These are phyloP conservation scores for Carex sylvatica DNA, from an alignment of 202 grass and related monocot genomes.

Conservation along the genomic window DNA sequence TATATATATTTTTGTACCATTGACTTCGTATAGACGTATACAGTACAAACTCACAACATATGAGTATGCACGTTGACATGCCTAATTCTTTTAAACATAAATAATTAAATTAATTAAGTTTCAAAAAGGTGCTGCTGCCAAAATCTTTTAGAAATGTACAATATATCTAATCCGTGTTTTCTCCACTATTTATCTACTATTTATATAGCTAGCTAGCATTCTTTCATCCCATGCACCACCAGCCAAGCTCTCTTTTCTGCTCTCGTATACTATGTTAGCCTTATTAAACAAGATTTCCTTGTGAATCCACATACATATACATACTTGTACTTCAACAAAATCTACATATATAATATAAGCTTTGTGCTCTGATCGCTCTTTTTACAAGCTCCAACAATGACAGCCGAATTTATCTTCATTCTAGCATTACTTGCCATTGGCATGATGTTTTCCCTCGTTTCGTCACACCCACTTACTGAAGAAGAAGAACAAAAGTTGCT, in stretches of 20 bases:
- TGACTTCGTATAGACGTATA: not conserved
- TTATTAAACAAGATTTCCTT: not conserved
- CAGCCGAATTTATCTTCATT: not conserved
- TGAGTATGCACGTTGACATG: constrained; percentile 1
- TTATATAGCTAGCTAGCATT: not conserved
- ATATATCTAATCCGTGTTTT: not conserved
- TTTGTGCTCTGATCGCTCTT: not conserved
- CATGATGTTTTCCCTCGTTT: not conserved
- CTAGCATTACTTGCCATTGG: not conserved
- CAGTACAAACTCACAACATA: not conserved
- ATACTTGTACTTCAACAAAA: too few relatives aligned
- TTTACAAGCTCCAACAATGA: constrained; percentile 3
- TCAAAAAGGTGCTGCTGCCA: constrained; percentile 11
- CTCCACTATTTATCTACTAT: not conserved
- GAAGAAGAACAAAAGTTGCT: not conserved
- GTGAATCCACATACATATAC: not conserved
- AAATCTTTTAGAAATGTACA: not conserved
- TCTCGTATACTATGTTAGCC: not conserved
- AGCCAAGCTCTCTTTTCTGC: not conserved
- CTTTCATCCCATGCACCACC: constrained; percentile 8
- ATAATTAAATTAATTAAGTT: not conserved
- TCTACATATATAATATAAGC: too few relatives aligned
- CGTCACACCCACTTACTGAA: not conserved
- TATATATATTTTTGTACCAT: not conserved
- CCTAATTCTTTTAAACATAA: constrained; percentile 16